Evolutionary conservation across 2,329 filamentous ascomycete species (phyloP), one percentile per base, ranked within the genome.

Genomic region (Daldinia sp.): DNA sequence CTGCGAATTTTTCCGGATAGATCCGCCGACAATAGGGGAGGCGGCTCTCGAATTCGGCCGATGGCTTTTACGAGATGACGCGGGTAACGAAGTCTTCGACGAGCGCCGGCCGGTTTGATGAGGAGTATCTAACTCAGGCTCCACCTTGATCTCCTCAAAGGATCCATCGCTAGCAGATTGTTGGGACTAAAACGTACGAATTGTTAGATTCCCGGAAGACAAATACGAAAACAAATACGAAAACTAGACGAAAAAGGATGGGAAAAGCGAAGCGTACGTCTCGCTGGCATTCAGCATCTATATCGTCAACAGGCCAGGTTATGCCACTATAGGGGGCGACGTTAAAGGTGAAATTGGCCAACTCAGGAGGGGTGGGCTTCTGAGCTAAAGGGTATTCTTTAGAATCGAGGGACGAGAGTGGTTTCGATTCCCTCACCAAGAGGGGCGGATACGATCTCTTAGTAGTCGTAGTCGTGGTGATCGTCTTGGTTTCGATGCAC

Each of bases 391-490:
- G 95, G 76, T 96, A 99, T 71, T 95, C 88, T 76, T 96, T 96
- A 11, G 90, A 84, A 77, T 98, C 93, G 60, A 97, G 86, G 55
- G 89, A 85, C 61, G 85, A 82, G 30, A 93, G 83, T 52, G 88
- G 86, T 54, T 87, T 86, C 21, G 92, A 90, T 61, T 91, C 86
- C 68, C 87, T 88, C 69, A 97, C 87, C 58, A 92, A 83, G 60
- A 97, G 82, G n/a, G 93, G 93, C 47, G 94, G 94, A 69, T 95
- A 96, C 77, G 78, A 92, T 83, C 76, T 89, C 68, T 93, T 92
- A 1, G 94, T 96, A 0, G 93, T 96, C 0, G 93, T 97, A 0
- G 94, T 97, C 0, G 94, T 97, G 1, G 94, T 97, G 65, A 97
- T 87, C 9, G 86, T 89, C 75, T 87, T 89, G 13, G 87, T 89